These are phyloP conservation scores for Mycosphaerelloides madeirae DNA, from an alignment of 2,329 filamentous ascomycete genomes.

Conservation along the genomic window DNA sequence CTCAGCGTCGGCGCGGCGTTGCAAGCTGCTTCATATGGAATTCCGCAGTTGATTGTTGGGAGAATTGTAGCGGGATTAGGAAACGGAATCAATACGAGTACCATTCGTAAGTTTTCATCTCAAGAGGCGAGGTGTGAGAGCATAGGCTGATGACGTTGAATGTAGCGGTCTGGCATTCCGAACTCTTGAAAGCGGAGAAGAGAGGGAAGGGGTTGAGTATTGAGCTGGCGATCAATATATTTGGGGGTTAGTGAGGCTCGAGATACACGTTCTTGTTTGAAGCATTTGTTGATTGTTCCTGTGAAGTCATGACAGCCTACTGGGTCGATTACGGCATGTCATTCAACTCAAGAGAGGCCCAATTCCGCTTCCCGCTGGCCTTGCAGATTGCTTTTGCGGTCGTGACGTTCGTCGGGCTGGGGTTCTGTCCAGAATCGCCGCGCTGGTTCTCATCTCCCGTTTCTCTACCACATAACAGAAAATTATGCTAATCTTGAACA, in stretches of 20 bases:
- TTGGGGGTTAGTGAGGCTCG: too few relatives aligned
- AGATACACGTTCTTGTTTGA: too few relatives aligned
- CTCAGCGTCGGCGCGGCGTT: constrained; percentile 47
- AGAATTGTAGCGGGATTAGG: constrained; percentile 48
- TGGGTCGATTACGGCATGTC: constrained; percentile 36
- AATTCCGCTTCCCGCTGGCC: constrained; percentile 41
- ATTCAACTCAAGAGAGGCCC: constrained; percentile 28
- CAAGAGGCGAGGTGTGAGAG: constrained; percentile 46
- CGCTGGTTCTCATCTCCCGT: too few relatives aligned
- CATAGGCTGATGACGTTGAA: background rate
- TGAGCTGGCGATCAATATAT: constrained; percentile 35
- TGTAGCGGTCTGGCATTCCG: constrained; percentile 40
- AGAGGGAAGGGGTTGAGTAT: constrained; percentile 35
- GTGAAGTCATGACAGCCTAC: constrained; percentile 13
- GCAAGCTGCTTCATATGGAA: constrained; percentile 39
- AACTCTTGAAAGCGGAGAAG: constrained; percentile 39
- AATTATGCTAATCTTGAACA: too few relatives aligned
- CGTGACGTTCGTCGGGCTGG: constrained; percentile 28
- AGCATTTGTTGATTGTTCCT: too few relatives aligned
- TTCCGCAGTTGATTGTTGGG: constrained; percentile 44
- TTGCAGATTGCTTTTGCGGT: constrained; percentile 42
- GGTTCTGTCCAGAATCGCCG: constrained; percentile 37
- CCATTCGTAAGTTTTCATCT: constrained; percentile 45
- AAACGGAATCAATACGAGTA: constrained; percentile 32
- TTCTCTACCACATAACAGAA: too few relatives aligned